Evolutionary conservation across 2,329 filamentous ascomycete species (phyloP).

Genomic region (Elsinoe ampelina): DNA sequence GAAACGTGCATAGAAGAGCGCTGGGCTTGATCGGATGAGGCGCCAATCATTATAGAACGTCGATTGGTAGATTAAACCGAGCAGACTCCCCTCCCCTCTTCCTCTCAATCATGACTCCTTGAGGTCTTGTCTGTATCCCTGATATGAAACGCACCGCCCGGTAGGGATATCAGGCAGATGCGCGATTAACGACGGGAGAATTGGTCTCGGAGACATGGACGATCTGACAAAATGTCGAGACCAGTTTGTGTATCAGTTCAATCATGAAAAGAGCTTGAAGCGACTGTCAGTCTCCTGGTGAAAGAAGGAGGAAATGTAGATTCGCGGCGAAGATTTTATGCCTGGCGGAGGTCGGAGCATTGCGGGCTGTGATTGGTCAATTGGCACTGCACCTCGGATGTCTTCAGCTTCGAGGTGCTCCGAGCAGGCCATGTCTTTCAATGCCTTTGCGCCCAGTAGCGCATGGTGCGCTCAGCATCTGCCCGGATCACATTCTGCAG

Average conservation of each 20-base stretch:
- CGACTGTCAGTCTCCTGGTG: slow-evolving; percentile 8
- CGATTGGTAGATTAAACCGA: too few relatives aligned
- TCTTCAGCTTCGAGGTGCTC: background rate
- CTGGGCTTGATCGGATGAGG: too few relatives aligned
- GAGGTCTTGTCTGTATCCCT: slow-evolving; percentile 1
- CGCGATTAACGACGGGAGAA: slow-evolving; percentile 14
- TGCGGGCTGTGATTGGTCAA: background rate
- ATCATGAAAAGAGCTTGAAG: background rate
- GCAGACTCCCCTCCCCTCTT: too few relatives aligned
- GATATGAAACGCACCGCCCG: slow-evolving; percentile 13
- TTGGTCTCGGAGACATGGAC: slow-evolving; percentile 12
- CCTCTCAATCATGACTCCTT: too few relatives aligned
- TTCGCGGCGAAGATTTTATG: background rate
- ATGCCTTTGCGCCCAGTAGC: background rate
- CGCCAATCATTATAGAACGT: too few relatives aligned
- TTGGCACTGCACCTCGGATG: background rate
- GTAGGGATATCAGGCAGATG: slow-evolving; percentile 6
- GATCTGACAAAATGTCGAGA: slow-evolving; percentile 10
- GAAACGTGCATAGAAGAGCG: too few relatives aligned
- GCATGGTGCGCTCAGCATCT: background rate
- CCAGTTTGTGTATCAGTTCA: background rate
- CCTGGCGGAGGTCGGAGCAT: background rate
- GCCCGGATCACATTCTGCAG: background rate
- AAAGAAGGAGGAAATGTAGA: background rate
- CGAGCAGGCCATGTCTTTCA: background rate